phyloP scores from a whole-genome alignment of 2,329 filamentous ascomycete species.

The Furcasterigmium sp. region DNA sequence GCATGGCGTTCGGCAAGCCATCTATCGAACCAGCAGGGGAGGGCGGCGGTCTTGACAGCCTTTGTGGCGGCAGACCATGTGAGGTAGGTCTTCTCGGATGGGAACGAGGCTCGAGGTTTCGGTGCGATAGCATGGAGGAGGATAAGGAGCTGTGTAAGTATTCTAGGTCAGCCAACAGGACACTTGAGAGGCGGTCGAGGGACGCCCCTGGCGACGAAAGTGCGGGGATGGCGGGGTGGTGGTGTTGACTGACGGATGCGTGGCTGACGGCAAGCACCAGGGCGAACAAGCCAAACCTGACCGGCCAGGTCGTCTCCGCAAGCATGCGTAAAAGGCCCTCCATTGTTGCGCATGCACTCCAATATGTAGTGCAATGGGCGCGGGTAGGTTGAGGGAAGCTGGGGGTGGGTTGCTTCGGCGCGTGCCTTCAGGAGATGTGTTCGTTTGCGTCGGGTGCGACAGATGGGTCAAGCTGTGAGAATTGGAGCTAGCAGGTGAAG shows the following conservation, averaged over 20 bases:
- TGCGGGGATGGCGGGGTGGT: neutral
- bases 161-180: neutral
- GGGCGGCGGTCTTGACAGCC: constrained; percentile 33
- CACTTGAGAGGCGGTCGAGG: no score
- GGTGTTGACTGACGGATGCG: neutral
- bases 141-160: constrained; percentile 44
- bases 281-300: neutral
- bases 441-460: neutral
- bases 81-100: constrained; percentile 80
- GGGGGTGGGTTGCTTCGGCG: no score
- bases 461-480: neutral
- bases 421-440: neutral
- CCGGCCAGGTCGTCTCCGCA: neutral
- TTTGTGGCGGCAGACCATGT: constrained; percentile 65
- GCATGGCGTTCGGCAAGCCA: constrained; percentile 58
- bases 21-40: constrained; percentile 86
- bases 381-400: no score
- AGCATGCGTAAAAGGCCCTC: neutral
- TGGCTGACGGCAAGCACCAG: neutral
- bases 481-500: neutral
- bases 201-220: no score
- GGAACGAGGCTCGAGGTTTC: constrained; percentile 65
- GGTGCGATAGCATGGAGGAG: constrained; percentile 73
- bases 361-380: no score
- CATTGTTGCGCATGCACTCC: neutral